Evolutionary conservation across 768 basidiomycete species (phyloP).

Genomic region (Boletellus sp.): DNA sequence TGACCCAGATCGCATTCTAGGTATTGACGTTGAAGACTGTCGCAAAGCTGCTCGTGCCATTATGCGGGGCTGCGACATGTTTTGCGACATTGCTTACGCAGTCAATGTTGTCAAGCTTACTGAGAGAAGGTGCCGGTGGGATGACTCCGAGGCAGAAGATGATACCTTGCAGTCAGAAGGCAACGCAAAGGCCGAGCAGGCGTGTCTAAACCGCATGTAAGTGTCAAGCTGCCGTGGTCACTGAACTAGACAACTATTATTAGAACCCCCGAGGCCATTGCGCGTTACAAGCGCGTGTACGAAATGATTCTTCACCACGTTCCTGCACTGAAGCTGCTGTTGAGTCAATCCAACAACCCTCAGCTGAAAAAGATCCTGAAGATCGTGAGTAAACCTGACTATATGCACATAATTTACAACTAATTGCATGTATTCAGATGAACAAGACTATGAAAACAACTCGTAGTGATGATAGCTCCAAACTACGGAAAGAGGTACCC

Average conservation of each 20-base stretch:
- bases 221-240: background rate
- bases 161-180: background rate
- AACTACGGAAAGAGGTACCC: background rate
- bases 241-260: background rate
- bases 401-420: background rate
- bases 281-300: background rate
- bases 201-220: background rate
- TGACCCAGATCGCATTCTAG: background rate
- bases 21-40: background rate
- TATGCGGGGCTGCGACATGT: background rate
- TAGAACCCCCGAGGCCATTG: background rate
- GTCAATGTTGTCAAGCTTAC: background rate
- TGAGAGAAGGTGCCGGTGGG: no score
- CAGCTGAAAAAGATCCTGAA: background rate
- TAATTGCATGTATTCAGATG: background rate
- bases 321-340: background rate
- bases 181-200: background rate
- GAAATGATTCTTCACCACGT: background rate
- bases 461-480: background rate
- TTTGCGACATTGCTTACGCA: background rate
- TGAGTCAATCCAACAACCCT: background rate
- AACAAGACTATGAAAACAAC: background rate
- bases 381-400: slow-evolving; percentile 1
- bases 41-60: background rate
- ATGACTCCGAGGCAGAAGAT: background rate